Conservation (phyloP, 805 yeast species). For the Middelhovenomyces tepae region DNA sequence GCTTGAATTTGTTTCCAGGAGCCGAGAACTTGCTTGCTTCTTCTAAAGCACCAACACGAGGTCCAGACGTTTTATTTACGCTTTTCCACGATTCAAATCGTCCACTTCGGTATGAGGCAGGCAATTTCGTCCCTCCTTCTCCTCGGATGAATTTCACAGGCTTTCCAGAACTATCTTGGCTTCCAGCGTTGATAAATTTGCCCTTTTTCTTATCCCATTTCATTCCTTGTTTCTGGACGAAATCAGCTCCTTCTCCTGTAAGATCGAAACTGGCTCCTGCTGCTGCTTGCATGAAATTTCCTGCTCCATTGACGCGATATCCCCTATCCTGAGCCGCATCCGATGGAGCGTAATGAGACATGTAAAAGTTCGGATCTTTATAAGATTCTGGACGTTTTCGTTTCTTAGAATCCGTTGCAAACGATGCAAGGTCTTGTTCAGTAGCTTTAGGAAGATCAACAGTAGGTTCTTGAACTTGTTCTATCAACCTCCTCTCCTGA, state of each 20-base stretch:
- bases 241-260: slow-evolving; percentile 63
- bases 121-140: slow-evolving; percentile 86
- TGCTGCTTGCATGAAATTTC: slow-evolving; percentile 71
- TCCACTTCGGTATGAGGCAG: slow-evolving; percentile 88
- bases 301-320: slow-evolving; percentile 38
- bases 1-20: slow-evolving; percentile 48
- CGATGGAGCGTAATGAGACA: slow-evolving; percentile 85
- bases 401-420: not conserved
- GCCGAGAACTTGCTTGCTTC: slow-evolving; percentile 24
- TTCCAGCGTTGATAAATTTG: slow-evolving; percentile 72
- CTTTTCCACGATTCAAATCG: slow-evolving; percentile 88
- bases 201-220: slow-evolving; percentile 93
- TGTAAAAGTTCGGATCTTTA: slow-evolving; percentile 70
- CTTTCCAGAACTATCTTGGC: slow-evolving; percentile 44
- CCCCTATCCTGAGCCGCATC: slow-evolving; percentile 76
- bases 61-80: slow-evolving; percentile 43
- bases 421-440: not conserved
- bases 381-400: slow-evolving; percentile 23
- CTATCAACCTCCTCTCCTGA: slow-evolving; percentile 43
- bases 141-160: slow-evolving; percentile 73
- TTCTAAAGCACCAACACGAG: slow-evolving; percentile 50
- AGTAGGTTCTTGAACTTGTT: slow-evolving; percentile 63
- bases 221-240: slow-evolving; percentile 55
- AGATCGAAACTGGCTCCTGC: slow-evolving; percentile 80
- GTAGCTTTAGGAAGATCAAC: slow-evolving; percentile 5